Percentiles rank a stretch among this genome's conserved stretches.
These are phyloP conservation scores for Flagelloscypha sp. DNA, from an alignment of 768 basidiomycete species.

Conservation along the genomic window DNA sequence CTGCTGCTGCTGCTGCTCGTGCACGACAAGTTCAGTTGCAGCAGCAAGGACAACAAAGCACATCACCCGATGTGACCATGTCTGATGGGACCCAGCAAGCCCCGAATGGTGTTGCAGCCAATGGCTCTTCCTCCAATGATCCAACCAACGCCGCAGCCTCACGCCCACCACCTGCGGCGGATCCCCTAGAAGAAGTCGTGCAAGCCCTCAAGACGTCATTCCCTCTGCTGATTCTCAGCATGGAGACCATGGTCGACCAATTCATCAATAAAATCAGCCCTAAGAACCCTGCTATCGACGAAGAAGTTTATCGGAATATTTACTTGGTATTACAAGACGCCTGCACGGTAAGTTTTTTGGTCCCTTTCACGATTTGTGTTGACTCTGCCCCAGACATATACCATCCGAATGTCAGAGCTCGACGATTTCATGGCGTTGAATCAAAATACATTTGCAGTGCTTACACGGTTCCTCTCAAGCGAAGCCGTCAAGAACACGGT, in stretches of 20 bases:
- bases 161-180: conserved; percentile 44
- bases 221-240: conserved; percentile 86
- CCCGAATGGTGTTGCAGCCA: too few relatives aligned
- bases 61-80: background rate
- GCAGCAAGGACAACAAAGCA: conserved; percentile 1
- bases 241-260: conserved; percentile 97
- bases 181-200: conserved; percentile 88
- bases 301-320: conserved; percentile 89
- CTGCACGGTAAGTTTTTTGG: conserved; percentile 48
- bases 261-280: conserved; percentile 81
- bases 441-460: too few relatives aligned
- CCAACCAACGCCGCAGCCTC: conserved; percentile 5
- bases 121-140: conserved; percentile 8
- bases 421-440: too few relatives aligned
- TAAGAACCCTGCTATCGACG: conserved; percentile 83
- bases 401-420: conserved; percentile 51
- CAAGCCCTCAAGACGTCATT: conserved; percentile 93
- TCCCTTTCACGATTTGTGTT: background rate
- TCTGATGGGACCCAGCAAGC: too few relatives aligned
- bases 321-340: conserved; percentile 85
- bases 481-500: too few relatives aligned
- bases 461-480: too few relatives aligned
- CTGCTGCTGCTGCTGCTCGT: conserved; percentile 13
- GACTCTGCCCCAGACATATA: conserved; percentile 45
- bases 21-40: background rate